Base-by-base conservation (phyloP, 2,329 filamentous ascomycete species). In the Cryoendolithus antarcticus region DNA sequence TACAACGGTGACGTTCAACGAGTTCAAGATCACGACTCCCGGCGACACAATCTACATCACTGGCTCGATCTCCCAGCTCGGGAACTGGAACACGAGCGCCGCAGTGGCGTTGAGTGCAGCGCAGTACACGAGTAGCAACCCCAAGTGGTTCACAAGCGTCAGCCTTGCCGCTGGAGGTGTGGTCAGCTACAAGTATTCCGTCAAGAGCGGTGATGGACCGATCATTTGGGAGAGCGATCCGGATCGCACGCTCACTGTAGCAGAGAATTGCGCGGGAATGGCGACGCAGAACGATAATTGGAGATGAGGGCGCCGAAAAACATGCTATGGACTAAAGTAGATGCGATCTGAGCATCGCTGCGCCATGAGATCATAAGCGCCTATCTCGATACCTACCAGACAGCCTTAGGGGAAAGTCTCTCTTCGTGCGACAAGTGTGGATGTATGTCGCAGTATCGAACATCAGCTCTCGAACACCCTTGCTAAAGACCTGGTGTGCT, bases 171-270 rank as follows among this genome's bases (percentile, higher is more conserved):
- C 72, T 0, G 77, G 77, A 2, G 62, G 64, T 34, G 57, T 57
- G 1, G 61, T 84, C 28, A 51, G 75, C 60, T 84, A 84, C 58
- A 83, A 83, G 63, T 85, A 74, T 52, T 69, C 83, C 48, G 70
- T 73, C 34, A 67, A 77, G 30, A 63, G 65, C 41, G 48, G 56
- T 1, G 66, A 70, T 47, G 72, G 75, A 0, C 61, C 60, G 1
- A 59, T 79, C 7, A 64, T 59, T 2, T 84, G 79, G 78, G 79
- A 84, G 62, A 63, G 60, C 32, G 77, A 78, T 45, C 57, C 60
- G 3, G 63, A 66, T 42, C 51, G 60, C 9, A 44, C 37, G 4
- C 65, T 57, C 42, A 59, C 53, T 1, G 41, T 45, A 10, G 46
- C 48, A 9, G 19, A 13, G 7, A 51, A 44, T 12, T 51, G 49